Evolutionary conservation across 2,329 filamentous ascomycete species (phyloP).

Genomic region (Stagonosporopsis chrysanthemi): DNA sequence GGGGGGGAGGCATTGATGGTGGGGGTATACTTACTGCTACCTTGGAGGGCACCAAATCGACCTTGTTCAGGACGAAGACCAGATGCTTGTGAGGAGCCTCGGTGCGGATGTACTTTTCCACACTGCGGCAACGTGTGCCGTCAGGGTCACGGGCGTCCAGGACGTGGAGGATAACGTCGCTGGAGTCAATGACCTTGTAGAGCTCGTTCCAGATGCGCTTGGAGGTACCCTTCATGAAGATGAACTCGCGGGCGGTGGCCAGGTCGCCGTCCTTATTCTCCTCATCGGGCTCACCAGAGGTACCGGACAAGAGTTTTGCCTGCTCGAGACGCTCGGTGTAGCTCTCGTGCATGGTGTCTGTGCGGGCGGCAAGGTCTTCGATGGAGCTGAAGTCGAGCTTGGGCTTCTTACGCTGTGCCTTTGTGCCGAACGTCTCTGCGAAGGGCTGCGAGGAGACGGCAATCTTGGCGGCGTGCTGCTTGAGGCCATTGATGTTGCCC

Average conservation of each 20-base stretch:
- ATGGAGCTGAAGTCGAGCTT: slow-evolving; percentile 86
- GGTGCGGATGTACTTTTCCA: slow-evolving; percentile 91
- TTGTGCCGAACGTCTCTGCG: slow-evolving; percentile 88
- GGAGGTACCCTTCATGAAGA: slow-evolving; percentile 93
- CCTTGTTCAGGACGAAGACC: slow-evolving; percentile 88
- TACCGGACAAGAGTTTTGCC: slow-evolving; percentile 76
- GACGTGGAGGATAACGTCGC: slow-evolving; percentile 84
- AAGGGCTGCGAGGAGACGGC: slow-evolving; percentile 88
- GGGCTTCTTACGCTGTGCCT: slow-evolving; percentile 89
- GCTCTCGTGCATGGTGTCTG: slow-evolving; percentile 78
- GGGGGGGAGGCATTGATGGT: slow-evolving; percentile 16
- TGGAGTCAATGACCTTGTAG: slow-evolving; percentile 94
- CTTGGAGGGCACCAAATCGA: slow-evolving; percentile 88
- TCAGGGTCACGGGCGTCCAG: slow-evolving; percentile 42
- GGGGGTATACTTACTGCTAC: slow-evolving; percentile 81
- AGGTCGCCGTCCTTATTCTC: slow-evolving; percentile 51
- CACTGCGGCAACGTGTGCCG: slow-evolving; percentile 86
- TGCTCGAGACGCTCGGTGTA: slow-evolving; percentile 85
- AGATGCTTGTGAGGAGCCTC: slow-evolving; percentile 97
- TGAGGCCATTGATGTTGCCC: slow-evolving; percentile 76
- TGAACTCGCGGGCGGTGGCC: slow-evolving; percentile 64
- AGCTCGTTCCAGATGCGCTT: slow-evolving; percentile 88
- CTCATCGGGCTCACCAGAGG: slow-evolving; percentile 66
- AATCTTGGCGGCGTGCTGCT: slow-evolving; percentile 94
- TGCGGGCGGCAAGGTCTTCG: slow-evolving; percentile 80